phyloP scores from a whole-genome alignment of 768 basidiomycete species.

The Crepidotus variabilis region DNA sequence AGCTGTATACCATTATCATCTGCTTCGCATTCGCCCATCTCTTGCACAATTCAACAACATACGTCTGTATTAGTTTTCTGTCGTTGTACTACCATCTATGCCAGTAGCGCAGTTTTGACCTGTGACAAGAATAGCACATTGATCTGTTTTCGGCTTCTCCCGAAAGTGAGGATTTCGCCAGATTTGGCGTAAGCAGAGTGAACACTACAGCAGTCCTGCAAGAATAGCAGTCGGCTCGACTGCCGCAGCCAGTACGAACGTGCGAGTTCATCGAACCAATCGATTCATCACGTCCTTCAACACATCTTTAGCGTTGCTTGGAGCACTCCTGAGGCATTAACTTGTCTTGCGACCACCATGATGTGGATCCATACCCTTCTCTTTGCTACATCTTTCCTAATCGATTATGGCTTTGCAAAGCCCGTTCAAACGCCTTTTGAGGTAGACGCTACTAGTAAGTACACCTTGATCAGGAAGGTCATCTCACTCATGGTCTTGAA shows the following conservation, averaged over 20 bases:
- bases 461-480: not conserved
- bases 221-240: not conserved
- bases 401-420: constrained; percentile 24
- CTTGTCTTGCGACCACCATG: constrained; percentile 21
- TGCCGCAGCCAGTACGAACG: constrained; percentile 24
- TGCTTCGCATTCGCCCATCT: not conserved
- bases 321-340: constrained; percentile 12
- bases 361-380: constrained; percentile 18
- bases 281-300: constrained; percentile 12
- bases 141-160: not conserved
- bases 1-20: not conserved
- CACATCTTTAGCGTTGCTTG: not conserved
- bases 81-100: not conserved
- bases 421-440: constrained; percentile 39
- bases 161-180: constrained; percentile 13
- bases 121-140: not conserved
- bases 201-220: not conserved
- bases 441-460: constrained; percentile 26
- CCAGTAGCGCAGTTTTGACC: not conserved
- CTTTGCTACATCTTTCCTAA: constrained; percentile 13
- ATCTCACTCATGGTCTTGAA: constrained; percentile 17
- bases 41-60: not conserved
- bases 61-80: not conserved
- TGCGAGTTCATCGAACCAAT: constrained; percentile 20
- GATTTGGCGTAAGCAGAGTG: not conserved